Evolutionary conservation across 2,329 filamentous ascomycete genomes (phyloP).

Genomic region (Whalleya microplaca): DNA sequence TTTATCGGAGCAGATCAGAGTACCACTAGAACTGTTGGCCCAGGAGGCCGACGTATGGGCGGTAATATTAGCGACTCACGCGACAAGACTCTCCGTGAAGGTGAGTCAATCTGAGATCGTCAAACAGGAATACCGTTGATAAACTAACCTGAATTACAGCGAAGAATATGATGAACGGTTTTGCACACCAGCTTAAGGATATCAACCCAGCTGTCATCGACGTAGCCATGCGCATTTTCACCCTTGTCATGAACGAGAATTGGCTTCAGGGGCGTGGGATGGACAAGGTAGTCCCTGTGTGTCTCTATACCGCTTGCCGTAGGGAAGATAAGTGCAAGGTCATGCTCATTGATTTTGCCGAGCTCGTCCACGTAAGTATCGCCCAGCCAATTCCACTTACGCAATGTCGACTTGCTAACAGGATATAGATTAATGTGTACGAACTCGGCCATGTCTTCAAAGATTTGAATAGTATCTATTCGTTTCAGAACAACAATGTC

Average conservation of each 20-base stretch:
- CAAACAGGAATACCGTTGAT: background rate
- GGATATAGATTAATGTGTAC: slow-evolving; percentile 77
- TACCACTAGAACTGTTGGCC: slow-evolving; percentile 69
- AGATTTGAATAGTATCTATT: slow-evolving; percentile 72
- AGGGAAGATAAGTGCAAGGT: slow-evolving; percentile 77
- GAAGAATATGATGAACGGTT: slow-evolving; percentile 62
- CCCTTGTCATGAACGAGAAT: slow-evolving; percentile 72
- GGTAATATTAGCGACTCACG: slow-evolving; percentile 58
- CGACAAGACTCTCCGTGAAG: slow-evolving; percentile 62
- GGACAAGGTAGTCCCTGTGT: slow-evolving; percentile 85
- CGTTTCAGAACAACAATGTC: slow-evolving; percentile 62
- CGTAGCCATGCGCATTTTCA: slow-evolving; percentile 73
- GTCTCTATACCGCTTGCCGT: slow-evolving; percentile 86
- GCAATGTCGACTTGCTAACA: slow-evolving; percentile 1
- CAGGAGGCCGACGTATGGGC: slow-evolving; percentile 63
- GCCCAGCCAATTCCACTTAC: background rate
- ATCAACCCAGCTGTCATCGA: slow-evolving; percentile 67
- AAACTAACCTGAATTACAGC: slow-evolving; percentile 39
- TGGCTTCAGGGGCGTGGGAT: slow-evolving; percentile 87
- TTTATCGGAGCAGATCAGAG: slow-evolving; percentile 87
- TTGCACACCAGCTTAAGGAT: slow-evolving; percentile 59
- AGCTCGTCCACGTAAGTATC: slow-evolving; percentile 59
- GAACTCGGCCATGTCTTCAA: slow-evolving; percentile 90
- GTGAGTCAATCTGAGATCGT: slow-evolving; percentile 14
- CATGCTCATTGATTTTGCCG: slow-evolving; percentile 95